phyloP scores from a whole-genome alignment of 1,284 basidiomycete genomes.

The Entoloma clypeatum region DNA sequence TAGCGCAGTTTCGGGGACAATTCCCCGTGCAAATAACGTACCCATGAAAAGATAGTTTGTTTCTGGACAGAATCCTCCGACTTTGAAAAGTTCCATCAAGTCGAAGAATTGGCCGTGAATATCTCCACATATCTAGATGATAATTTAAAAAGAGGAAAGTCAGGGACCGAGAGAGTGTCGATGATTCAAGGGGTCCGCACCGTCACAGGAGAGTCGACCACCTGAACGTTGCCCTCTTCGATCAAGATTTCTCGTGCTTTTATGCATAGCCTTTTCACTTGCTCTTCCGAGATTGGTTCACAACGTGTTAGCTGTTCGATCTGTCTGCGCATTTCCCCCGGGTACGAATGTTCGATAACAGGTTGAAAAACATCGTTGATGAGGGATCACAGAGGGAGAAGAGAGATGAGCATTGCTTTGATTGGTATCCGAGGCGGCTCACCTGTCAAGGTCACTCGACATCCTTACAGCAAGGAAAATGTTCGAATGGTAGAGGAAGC shows the following conservation, averaged over 20 bases:
- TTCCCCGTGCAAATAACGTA: slow-evolving; percentile 35
- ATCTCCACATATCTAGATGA: slow-evolving; percentile 88
- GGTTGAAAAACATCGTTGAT: slow-evolving; percentile 5
- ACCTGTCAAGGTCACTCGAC: slow-evolving; percentile 44
- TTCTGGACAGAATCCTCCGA: slow-evolving; percentile 92
- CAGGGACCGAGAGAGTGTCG: slow-evolving; percentile 14
- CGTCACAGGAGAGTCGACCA: slow-evolving; percentile 94
- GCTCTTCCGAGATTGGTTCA: slow-evolving; percentile 89
- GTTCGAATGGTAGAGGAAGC: background rate
- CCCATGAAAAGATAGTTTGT: slow-evolving; percentile 99
- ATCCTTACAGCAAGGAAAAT: slow-evolving; percentile 19
- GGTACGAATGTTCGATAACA: no score
- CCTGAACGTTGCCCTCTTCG: slow-evolving; percentile 97
- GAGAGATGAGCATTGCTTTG: background rate
- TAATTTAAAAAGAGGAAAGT: slow-evolving; percentile 5
- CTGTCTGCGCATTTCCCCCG: slow-evolving; percentile 61
- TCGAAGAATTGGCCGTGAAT: slow-evolving; percentile 99
- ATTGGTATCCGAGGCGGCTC: slow-evolving; percentile 11
- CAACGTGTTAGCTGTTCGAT: slow-evolving; percentile 88
- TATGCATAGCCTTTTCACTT: slow-evolving; percentile 90
- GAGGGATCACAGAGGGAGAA: background rate
- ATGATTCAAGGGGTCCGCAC: slow-evolving; percentile 43
- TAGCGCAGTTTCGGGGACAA: slow-evolving; percentile 1
- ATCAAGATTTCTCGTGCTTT: slow-evolving; percentile 96
- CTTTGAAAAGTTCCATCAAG: slow-evolving; percentile 94